Evolutionary conservation across 2,329 filamentous ascomycete genomes (phyloP), one percentile per base, ranked within the genome.

Genomic region (Coniochaeta pulveracea): DNA sequence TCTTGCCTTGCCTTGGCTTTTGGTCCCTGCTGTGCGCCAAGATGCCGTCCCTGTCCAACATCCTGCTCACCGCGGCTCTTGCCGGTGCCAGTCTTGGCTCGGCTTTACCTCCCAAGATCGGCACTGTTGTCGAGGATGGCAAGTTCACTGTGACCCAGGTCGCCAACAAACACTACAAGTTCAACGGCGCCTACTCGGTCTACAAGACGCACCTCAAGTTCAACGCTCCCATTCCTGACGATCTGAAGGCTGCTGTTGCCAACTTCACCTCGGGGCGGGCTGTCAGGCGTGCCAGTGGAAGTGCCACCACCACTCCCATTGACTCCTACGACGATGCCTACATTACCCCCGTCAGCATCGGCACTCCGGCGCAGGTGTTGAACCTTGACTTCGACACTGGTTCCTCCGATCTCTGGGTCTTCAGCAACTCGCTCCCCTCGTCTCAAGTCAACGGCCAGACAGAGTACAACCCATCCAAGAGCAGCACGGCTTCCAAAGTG

Each of bases 361-460:
- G 58, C 10, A 57, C 47, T 2, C 46, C 46, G 7, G 37, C 45
- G 4, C 46, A 48, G 28, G 45, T 39, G 8, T 42, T 48, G 8
- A 38, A 42, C 27, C 42, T 48, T 18, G 46, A 48, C 35, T 40
- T 48, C 18, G 46, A 47, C 37, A 47, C 45, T 6, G 46, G 46
- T 10, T 48, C 46, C 4, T 47, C 45, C 3, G 45, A 48, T 37
- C 49, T 65, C 11, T 64, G 64, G 63, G 63, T 66, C 1, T 65
- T 65, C 42, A 61, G 57, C 22, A 51, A 45, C 35, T 45, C 51
- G 37, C 51, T 49, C 2, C 54, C 55, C 3, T 7, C 33, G 3
- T 42, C 35, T 12, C 50, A 62, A 32, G 44, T 58, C 19, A 49
- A 47, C n/a, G 60, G 60, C 1, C 63, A 66, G 35, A 44, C 51